A percentile compares a stretch with the other conserved stretches of the same genome.
phyloP scores from a whole-genome alignment of 768 basidiomycete genomes.

The Termitomyces eurrhizus region DNA sequence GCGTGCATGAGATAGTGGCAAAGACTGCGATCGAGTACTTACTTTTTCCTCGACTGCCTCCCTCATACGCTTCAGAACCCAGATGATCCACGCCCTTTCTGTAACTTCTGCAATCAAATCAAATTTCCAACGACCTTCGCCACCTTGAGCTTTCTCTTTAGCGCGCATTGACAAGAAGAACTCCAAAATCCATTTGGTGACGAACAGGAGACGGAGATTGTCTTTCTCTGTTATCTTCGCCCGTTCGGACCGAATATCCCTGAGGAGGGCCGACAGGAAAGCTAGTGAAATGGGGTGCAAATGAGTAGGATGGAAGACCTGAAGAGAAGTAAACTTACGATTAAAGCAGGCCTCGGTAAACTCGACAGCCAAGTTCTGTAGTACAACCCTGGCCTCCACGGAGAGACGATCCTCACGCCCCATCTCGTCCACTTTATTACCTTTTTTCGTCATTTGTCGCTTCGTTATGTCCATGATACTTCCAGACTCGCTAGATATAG shows the following conservation, averaged over 20 bases:
- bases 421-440: slow-evolving; percentile 62
- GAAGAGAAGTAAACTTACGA: slow-evolving; percentile 46
- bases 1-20: slow-evolving; percentile 1
- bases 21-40: slow-evolving; percentile 4
- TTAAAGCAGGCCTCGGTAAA: slow-evolving; percentile 89
- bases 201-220: slow-evolving; percentile 81
- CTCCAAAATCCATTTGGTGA: slow-evolving; percentile 89
- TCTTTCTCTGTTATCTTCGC: slow-evolving; percentile 94
- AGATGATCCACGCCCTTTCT: slow-evolving; percentile 83
- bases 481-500: slow-evolving; percentile 64
- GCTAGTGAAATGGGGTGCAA: slow-evolving; percentile 38
- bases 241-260: slow-evolving; percentile 91
- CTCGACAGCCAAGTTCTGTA: slow-evolving; percentile 66
- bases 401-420: slow-evolving; percentile 64
- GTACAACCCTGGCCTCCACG: slow-evolving; percentile 54
- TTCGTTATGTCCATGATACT: slow-evolving; percentile 70
- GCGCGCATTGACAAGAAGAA: slow-evolving; percentile 69
- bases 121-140: slow-evolving; percentile 49
- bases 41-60: slow-evolving; percentile 92
- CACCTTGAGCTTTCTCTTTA: slow-evolving; percentile 30
- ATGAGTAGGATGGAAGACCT: slow-evolving; percentile 12
- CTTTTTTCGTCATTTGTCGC: slow-evolving; percentile 55
- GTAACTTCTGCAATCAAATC: slow-evolving; percentile 81
- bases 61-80: slow-evolving; percentile 88
- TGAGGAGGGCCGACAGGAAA: slow-evolving; percentile 82